Base-by-base conservation (phyloP, 768 basidiomycete species). In the Russula ochroleuca region DNA sequence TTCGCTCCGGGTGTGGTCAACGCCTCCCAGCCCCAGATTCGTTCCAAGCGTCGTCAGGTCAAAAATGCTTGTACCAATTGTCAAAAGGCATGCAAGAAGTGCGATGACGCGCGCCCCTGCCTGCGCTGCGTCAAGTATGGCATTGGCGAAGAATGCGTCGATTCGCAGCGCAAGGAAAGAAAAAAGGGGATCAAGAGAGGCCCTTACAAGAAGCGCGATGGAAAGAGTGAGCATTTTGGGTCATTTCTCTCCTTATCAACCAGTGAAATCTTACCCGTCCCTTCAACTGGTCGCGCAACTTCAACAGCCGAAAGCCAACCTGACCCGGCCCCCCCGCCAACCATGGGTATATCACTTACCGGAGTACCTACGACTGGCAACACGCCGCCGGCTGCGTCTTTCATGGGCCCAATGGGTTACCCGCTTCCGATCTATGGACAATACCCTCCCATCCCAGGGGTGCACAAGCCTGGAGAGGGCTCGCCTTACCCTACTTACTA, bases 171-270 rank as follows among this genome's bases (percentile, higher is more conserved):
- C 73, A 96, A 95, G 79, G 93, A 96, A 77, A 83, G 93, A 71
- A 91, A 90, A 75, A 91, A 90, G 73, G 90, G 90, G 68, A 81
- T 90, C 69, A 92, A 91, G 79, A 78, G 90, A 72, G 90, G 90
- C 50, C 90, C 90, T 75, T 92, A 92, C 87, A 92, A 92, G 90
- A 92, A 92, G 85, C 89, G 88, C 85, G 89, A 90, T 88, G 85
- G 84, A 83, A 90, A 87, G 83, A 83, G 89, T 90, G 72, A 75
- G 85, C 75, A 57, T 69, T 38, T 69, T 70, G 56, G 7, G 19
- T 19, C 10, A 33, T 62, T 49, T 70, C 41, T 64, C 55, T 57
- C 62, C 61, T 57, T 59, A 50, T 64, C 66, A n/a, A 61, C 65
- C 54, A 59, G 64, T 57, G 57, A 52, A 61, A 55, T 41, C 63